Percentiles rank a stretch among this genome's conserved stretches.
phyloP scores from a whole-genome alignment of 805 yeast genomes.

The Candida cerambycidarum region DNA sequence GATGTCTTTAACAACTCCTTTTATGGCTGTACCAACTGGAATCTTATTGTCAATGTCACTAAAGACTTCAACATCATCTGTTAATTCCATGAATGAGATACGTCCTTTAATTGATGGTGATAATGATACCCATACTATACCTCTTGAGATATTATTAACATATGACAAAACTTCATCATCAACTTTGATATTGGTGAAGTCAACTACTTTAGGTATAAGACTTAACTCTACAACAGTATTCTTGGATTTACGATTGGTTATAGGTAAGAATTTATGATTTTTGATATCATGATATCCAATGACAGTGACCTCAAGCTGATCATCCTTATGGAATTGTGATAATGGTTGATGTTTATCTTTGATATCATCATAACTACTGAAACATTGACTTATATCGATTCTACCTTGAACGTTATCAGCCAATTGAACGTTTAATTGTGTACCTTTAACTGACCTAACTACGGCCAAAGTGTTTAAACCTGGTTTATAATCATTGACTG shows the following conservation, averaged over 20 bases:
- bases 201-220: slow-evolving; percentile 43
- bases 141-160: slow-evolving; percentile 62
- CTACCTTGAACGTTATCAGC: slow-evolving; percentile 82
- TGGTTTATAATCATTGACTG: slow-evolving; percentile 50
- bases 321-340: slow-evolving; percentile 56
- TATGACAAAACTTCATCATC: slow-evolving; percentile 58
- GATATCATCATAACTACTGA: slow-evolving; percentile 53
- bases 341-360: slow-evolving; percentile 60
- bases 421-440: slow-evolving; percentile 71
- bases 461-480: slow-evolving; percentile 64
- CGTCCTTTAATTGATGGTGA: slow-evolving; percentile 70
- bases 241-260: slow-evolving; percentile 53
- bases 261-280: slow-evolving; percentile 64
- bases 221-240: slow-evolving; percentile 65
- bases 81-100: slow-evolving; percentile 61
- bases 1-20: slow-evolving; percentile 52
- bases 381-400: slow-evolving; percentile 71
- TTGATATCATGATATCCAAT: slow-evolving; percentile 77
- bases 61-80: slow-evolving; percentile 51
- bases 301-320: slow-evolving; percentile 58
- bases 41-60: slow-evolving; percentile 52
- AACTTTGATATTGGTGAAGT: slow-evolving; percentile 43
- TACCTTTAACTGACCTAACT: slow-evolving; percentile 62
- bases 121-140: slow-evolving; percentile 65
- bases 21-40: slow-evolving; percentile 73